Evolutionary conservation across 331 rosid genomes (phyloP).

Genomic region (Pyracantha coccinea): DNA sequence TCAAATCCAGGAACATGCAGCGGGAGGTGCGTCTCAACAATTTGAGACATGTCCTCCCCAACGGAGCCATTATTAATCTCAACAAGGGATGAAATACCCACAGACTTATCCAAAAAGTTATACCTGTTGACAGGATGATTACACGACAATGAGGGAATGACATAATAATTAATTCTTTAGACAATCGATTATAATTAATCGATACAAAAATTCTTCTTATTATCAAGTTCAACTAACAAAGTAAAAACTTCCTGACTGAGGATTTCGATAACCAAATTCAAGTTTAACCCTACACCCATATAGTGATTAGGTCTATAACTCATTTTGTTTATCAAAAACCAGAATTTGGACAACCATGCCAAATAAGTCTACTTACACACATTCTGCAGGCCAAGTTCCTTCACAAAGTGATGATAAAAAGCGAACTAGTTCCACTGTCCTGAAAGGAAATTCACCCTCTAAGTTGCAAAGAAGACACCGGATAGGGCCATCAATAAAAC

Average conservation of each 20-base stretch:
- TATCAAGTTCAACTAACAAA: background rate
- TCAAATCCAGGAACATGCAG: slow-evolving; percentile 71
- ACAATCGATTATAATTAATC: background rate
- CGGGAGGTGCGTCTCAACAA: slow-evolving; percentile 49
- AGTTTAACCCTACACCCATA: background rate
- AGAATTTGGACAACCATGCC: background rate
- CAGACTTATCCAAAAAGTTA: slow-evolving; percentile 74
- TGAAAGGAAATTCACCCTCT: slow-evolving; percentile 80
- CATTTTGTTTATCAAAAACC: background rate
- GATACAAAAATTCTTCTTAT: background rate
- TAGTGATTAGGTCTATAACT: background rate
- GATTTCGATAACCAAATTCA: background rate
- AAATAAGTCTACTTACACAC: slow-evolving; percentile 57
- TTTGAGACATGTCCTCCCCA: slow-evolving; percentile 32
- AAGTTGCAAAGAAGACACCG: slow-evolving; percentile 74
- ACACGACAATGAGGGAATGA: slow-evolving; percentile 6
- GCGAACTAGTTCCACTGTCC: slow-evolving; percentile 56
- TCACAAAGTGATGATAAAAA: slow-evolving; percentile 87
- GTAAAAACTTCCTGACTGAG: background rate
- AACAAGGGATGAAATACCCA: slow-evolving; percentile 72
- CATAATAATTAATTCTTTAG: background rate
- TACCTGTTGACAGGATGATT: slow-evolving; percentile 49
- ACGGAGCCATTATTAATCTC: slow-evolving; percentile 40
- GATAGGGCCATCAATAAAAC: slow-evolving; percentile 84
- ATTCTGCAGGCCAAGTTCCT: slow-evolving; percentile 92